phyloP scores from a whole-genome alignment of 495 filamentous ascomycete genomes.

The Penicillium diatomitis region DNA sequence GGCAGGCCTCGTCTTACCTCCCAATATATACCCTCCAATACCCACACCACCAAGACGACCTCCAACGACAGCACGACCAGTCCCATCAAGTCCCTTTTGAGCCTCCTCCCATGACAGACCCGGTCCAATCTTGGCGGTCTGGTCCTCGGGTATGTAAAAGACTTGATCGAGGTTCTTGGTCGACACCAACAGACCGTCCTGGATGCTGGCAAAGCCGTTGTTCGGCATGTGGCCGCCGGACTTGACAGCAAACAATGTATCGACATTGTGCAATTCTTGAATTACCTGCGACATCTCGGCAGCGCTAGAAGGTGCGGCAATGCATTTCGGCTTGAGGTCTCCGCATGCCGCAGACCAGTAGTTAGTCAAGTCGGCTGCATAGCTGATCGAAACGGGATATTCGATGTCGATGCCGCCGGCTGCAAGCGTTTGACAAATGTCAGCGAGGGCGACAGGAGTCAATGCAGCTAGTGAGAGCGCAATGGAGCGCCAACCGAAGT shows the following conservation, averaged over 20 bases:
- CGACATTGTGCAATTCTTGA: slow-evolving; percentile 26
- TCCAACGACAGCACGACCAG: slow-evolving; percentile 28
- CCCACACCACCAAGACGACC: slow-evolving; percentile 32
- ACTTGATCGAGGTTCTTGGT: slow-evolving; percentile 31
- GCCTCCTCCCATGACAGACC: slow-evolving; percentile 33
- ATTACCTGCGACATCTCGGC: slow-evolving; percentile 30
- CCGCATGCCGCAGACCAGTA: slow-evolving; percentile 37
- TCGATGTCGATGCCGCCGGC: slow-evolving; percentile 21
- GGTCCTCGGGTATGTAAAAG: slow-evolving; percentile 22
- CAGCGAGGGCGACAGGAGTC: slow-evolving; percentile 16
- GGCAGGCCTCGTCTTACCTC: slow-evolving; percentile 16
- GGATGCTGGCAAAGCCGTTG: slow-evolving; percentile 34
- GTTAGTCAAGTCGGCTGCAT: slow-evolving; percentile 18
- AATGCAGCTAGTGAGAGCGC: slow-evolving; percentile 14
- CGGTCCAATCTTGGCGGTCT: slow-evolving; percentile 33
- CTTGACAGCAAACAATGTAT: slow-evolving; percentile 32
- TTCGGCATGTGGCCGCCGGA: slow-evolving; percentile 39
- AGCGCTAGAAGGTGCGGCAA: slow-evolving; percentile 28
- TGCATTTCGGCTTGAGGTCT: slow-evolving; percentile 32
- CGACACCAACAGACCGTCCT: slow-evolving; percentile 31
- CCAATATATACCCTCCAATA: slow-evolving; percentile 35
- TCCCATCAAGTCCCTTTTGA: slow-evolving; percentile 25
- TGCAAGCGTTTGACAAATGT: slow-evolving; percentile 30
- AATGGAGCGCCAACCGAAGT: slow-evolving; percentile 12
- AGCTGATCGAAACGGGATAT: slow-evolving; percentile 18